Evolutionary conservation across 164 flowering plant genomes (phyloP), one percentile per base, ranked within the genome.

Genomic region (Akebia trifoliata): DNA sequence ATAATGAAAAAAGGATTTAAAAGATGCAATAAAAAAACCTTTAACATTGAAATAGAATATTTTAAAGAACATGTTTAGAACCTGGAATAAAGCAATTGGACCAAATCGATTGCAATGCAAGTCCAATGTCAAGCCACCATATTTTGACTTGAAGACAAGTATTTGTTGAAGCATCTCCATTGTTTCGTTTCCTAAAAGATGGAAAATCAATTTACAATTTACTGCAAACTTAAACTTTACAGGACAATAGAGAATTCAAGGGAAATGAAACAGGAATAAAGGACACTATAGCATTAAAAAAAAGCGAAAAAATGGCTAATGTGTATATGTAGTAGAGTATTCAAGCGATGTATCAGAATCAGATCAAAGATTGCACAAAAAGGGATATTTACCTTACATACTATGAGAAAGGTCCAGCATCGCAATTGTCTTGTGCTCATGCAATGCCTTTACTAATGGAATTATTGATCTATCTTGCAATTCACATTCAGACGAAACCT

Each of bases 31-130:
- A 50, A 42, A 34, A 7, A 11, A 29, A 57, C 28, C 29, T 36
- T 37, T 45, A 45, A 30, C 25, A 29, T n/a, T 14, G 21, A 21
- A 22, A 6, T 42, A 43, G 38, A 43, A 43, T 40, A 18, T 29
- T 31, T 14, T 20, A 15, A 21, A 11, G 24, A 21, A 29, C 15
- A 47, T 32, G 31, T 48, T 15, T 9, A 18, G 7, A 46, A 94
- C 99, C 93, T 94, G 95, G 72, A 83, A 85, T 62, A 94, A 74
- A 55, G 99, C 79, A 64, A 89, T 77, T 36, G 99, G 87, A 48
- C 99, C 99, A 70, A 87, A 84, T 54, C 78, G 81, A 75, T 93
- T 93, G 73, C 80, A 73, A 57, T 93, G 99, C 73, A 94, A 75
- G 74, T 94, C 94, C 72, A 94, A 75, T 66, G 78, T 75, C 69